phyloP scores from a whole-genome alignment of 495 filamentous ascomycete genomes.

The Mycothermus thermophilus region DNA sequence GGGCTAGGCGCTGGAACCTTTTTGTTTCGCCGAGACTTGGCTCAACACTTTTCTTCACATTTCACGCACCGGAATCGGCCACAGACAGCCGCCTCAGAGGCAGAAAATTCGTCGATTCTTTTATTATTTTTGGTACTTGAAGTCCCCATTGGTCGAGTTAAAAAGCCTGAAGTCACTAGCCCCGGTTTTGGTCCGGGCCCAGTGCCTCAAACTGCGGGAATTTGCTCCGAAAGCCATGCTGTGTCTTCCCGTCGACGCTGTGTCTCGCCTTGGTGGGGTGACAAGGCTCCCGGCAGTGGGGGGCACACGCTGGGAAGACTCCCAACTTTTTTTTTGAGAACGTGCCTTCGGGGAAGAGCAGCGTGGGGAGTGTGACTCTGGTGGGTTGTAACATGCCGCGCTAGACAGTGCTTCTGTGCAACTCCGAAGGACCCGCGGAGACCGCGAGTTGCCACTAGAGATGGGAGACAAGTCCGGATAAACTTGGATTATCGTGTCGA shows the following conservation, averaged over 20 bases:
- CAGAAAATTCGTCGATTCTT: conserved; percentile 2
- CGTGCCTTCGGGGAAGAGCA: no score
- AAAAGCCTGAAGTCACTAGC: conserved; percentile 12
- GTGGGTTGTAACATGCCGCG: not conserved
- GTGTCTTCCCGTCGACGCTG: conserved; percentile 2
- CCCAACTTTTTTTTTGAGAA: no score
- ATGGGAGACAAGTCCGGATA: no score
- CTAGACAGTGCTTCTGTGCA: not conserved
- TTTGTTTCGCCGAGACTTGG: conserved; percentile 2
- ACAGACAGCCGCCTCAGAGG: conserved; percentile 8
- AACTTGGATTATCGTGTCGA: no score
- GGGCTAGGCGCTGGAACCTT: no score
- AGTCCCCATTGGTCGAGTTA: conserved; percentile 6
- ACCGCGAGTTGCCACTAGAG: conserved; percentile 1
- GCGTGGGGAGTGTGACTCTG: not conserved
- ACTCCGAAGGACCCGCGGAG: conserved; percentile 11
- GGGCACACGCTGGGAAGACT: conserved; percentile 1
- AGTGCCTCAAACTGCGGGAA: conserved; percentile 7
- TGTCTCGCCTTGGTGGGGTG: conserved; percentile 5
- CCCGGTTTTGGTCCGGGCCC: no score
- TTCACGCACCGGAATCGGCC: not conserved
- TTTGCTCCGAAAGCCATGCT: conserved; percentile 11
- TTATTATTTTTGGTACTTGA: not conserved
- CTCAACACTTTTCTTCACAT: conserved; percentile 7
- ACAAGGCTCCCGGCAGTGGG: conserved; percentile 7